Base-by-base conservation (phyloP, 371 early-diverging fungal species). In the Entomophthora muscae region DNA sequence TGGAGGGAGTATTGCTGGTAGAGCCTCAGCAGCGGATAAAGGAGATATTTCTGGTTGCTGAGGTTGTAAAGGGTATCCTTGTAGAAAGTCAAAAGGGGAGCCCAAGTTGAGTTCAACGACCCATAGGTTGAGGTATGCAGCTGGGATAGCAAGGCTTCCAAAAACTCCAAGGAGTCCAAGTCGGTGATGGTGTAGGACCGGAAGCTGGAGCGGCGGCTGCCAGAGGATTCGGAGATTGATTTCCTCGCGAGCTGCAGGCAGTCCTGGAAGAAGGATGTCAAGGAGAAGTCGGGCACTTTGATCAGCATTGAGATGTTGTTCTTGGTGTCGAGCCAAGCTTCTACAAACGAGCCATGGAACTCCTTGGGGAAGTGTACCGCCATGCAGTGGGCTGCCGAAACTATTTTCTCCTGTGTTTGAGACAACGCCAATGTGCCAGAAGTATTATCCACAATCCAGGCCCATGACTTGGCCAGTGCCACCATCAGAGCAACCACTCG, bases 1-100 rank as follows among this genome's bases (percentile, higher is more conserved):
- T 61, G 61, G 17, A 33, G 31, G 27, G 30, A 61, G 31, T 22
- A 61, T 2, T 61, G 30, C 3, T 33, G 17, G 27, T 33, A 61
- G 23, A 61, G 17, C 33, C 61, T 5, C 10, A 61, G 42, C 42
- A 61, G 42, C 13, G 61, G 61, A 24, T 61, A 61, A 7, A 32
- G 42, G 1, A 61, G 27, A 61, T 61, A 61, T 24, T 61, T 61
- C 23, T 61, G 61, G 52, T 17, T 21, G 26, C 17, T 61, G 27
- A 61, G 31, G 27, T 23, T 33, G 42, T 61, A 61, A 13, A 61
- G 27, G 23, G 42, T 42, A 5, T 61, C 61, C 42, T 33, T 61
- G n/a, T 28, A 61, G 24, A 61, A 61, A 33, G 32, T 61, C 13
- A 61, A 26, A 21, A 61, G 26, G 1, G 42, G 21, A n/a, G 61